A percentile compares a stretch with the other conserved stretches of the same genome.
Evolutionary conservation across 768 basidiomycete species (phyloP).

Genomic region (Hirschioporus abietinus): DNA sequence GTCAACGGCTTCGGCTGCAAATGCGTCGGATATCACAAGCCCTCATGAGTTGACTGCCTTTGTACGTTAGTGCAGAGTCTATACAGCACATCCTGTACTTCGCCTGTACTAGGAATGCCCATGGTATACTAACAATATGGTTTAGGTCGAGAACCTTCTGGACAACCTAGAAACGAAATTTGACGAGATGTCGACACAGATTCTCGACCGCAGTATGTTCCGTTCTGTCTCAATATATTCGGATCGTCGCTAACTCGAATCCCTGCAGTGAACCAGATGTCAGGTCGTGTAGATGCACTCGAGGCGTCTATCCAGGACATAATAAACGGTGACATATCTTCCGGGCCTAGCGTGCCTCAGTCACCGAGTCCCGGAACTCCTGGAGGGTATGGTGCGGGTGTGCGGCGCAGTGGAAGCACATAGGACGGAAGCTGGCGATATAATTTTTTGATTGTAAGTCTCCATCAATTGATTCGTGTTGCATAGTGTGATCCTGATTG

Average conservation of each 20-base stretch:
- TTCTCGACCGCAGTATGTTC: slow-evolving; percentile 74
- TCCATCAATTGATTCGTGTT: neutral
- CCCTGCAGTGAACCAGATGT: slow-evolving; percentile 86
- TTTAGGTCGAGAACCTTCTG: slow-evolving; percentile 80
- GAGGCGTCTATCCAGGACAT: slow-evolving; percentile 91
- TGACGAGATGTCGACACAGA: slow-evolving; percentile 89
- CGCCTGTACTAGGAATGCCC: slow-evolving; percentile 5
- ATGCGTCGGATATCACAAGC: slow-evolving; percentile 71
- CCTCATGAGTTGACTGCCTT: slow-evolving; percentile 94
- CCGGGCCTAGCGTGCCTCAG: slow-evolving; percentile 46
- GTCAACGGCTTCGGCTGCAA: slow-evolving; percentile 29
- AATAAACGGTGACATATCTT: slow-evolving; percentile 63
- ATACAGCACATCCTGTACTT: slow-evolving; percentile 4
- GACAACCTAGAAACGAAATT: slow-evolving; percentile 88
- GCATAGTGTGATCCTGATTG: neutral
- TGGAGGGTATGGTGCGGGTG: neutral
- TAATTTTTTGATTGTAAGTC: neutral
- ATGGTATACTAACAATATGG: slow-evolving; percentile 4
- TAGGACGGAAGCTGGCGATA: neutral
- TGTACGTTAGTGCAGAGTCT: slow-evolving; percentile 43
- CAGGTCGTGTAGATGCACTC: slow-evolving; percentile 80
- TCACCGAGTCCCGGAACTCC: slow-evolving; percentile 45
- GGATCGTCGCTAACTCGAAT: slow-evolving; percentile 6
- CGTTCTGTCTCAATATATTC: neutral
- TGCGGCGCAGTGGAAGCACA: slow-evolving; percentile 2